These are phyloP conservation scores for Echria macrotheca DNA, from an alignment of 495 filamentous ascomycete genomes.

Conservation along the genomic window DNA sequence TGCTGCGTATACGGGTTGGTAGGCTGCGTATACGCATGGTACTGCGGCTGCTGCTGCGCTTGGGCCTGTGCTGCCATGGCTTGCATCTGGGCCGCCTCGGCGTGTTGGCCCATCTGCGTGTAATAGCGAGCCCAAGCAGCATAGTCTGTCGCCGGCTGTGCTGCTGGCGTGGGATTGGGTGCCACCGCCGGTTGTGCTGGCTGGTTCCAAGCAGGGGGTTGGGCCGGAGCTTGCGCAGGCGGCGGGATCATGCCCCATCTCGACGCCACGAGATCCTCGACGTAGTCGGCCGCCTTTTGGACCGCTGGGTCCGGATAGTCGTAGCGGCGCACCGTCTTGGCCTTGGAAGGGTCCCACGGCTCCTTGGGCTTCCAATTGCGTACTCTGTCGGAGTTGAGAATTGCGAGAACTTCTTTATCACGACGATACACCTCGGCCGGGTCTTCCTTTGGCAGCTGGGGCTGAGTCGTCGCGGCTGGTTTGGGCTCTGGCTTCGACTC, in stretches of 20 bases:
- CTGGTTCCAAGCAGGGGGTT: background rate
- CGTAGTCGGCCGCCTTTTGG: conserved; percentile 22
- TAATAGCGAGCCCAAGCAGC: conserved; percentile 29
- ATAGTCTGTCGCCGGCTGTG: conserved; percentile 20
- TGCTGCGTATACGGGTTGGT: conserved; percentile 19
- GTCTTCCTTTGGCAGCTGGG: no score
- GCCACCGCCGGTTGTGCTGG: conserved; percentile 7
- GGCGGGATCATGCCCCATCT: background rate
- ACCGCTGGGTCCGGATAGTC: conserved; percentile 30
- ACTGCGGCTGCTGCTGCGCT: conserved; percentile 10
- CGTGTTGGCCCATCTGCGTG: conserved; percentile 23
- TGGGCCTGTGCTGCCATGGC: conserved; percentile 25
- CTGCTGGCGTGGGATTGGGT: background rate
- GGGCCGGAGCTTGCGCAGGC: conserved; percentile 5
- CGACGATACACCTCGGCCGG: conserved; percentile 6
- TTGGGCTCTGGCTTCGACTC: no score
- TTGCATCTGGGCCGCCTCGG: no score
- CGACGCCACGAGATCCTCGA: conserved; percentile 28
- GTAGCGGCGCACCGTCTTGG: conserved; percentile 24
- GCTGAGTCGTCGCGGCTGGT: no score
- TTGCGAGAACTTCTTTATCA: conserved; percentile 22
- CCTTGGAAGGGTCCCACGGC: conserved; percentile 24
- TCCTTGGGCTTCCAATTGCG: conserved; percentile 29
- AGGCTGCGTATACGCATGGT: conserved; percentile 16
- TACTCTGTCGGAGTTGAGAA: conserved; percentile 31